Percentiles rank a stretch among this genome's conserved stretches.
Evolutionary conservation across 106 monocot species (phyloP).

Genomic region (Iris macrosiphon): DNA sequence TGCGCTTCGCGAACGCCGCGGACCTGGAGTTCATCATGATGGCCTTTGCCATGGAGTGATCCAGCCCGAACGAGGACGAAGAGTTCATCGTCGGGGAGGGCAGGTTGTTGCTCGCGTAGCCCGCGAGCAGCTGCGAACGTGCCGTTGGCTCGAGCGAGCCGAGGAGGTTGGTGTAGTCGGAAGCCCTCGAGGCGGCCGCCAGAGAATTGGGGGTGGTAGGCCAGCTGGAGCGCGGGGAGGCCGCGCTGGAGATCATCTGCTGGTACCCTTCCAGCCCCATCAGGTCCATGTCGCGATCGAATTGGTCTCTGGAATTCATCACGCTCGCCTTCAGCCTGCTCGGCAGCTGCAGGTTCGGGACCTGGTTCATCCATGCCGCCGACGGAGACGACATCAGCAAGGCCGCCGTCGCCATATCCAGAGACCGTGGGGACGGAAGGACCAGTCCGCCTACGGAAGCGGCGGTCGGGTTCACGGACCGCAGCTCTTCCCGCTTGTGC

Average conservation of each 20-base stretch:
- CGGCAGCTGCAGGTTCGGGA: conserved; percentile 19
- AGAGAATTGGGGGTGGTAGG: neutral
- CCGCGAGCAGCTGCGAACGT: conserved; percentile 9
- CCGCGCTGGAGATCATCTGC: conserved; percentile 11
- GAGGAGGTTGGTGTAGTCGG: conserved; percentile 21
- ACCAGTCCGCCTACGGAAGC: conserved; percentile 22
- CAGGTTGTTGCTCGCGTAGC: conserved; percentile 4
- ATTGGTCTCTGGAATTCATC: conserved; percentile 21
- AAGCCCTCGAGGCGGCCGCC: conserved; percentile 5
- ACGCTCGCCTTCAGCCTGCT: conserved; percentile 35
- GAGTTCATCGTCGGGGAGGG: conserved; percentile 15
- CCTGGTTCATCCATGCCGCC: conserved; percentile 26
- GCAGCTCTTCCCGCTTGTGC: conserved; percentile 65
- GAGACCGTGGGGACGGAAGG: conserved; percentile 23
- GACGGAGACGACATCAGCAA: conserved; percentile 31
- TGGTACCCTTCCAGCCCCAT: conserved; percentile 31
- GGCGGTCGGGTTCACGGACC: conserved; percentile 23
- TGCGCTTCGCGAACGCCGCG: conserved; percentile 45
- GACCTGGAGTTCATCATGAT: conserved; percentile 48
- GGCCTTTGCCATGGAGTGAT: conserved; percentile 39
- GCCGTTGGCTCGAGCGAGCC: conserved; percentile 23
- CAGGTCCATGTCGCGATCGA: conserved; percentile 34
- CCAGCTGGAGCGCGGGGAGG: conserved; percentile 23
- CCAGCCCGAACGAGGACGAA: conserved; percentile 25
- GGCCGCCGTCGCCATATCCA: conserved; percentile 21